Conservation (phyloP, 768 basidiomycete genomes). For the Tremella fuciformis region DNA sequence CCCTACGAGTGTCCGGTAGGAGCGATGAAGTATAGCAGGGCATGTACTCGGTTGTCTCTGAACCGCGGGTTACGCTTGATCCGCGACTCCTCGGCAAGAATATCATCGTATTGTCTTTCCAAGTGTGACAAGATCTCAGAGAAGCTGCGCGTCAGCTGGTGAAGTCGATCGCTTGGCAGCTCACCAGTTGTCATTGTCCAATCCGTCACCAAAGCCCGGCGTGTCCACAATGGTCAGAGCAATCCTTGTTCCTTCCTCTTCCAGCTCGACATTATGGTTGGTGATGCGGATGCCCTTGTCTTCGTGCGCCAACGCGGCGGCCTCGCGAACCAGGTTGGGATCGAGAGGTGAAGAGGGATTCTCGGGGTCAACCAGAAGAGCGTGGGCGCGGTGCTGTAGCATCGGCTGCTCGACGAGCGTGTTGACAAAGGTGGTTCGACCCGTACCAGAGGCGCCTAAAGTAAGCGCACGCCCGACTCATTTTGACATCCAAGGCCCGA, state of each 20-base stretch:
- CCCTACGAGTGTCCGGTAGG: constrained; percentile 59
- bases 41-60: constrained; percentile 95
- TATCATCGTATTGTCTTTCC: constrained; percentile 98
- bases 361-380: constrained; percentile 31
- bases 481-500: constrained; percentile 4
- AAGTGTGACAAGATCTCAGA: constrained; percentile 95
- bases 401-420: constrained; percentile 97
- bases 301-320: constrained; percentile 82
- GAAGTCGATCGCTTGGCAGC: constrained; percentile 51
- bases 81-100: constrained; percentile 94
- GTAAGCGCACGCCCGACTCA: constrained; percentile 10
- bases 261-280: constrained; percentile 91
- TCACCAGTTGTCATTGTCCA: constrained; percentile 97
- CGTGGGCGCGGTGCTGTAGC: constrained; percentile 67
- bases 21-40: constrained; percentile 94
- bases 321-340: constrained; percentile 58
- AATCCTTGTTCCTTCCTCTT: constrained; percentile 97
- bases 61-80: constrained; percentile 99
- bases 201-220: constrained; percentile 97
- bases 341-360: constrained; percentile 51
- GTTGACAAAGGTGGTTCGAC: constrained; percentile 98
- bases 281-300: constrained; percentile 94
- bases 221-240: constrained; percentile 98
- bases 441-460: constrained; percentile 91
- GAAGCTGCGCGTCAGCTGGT: constrained; percentile 63